Evolutionary conservation across 2,329 filamentous ascomycete species (phyloP).

Genomic region (Trichoderma guizhouense): DNA sequence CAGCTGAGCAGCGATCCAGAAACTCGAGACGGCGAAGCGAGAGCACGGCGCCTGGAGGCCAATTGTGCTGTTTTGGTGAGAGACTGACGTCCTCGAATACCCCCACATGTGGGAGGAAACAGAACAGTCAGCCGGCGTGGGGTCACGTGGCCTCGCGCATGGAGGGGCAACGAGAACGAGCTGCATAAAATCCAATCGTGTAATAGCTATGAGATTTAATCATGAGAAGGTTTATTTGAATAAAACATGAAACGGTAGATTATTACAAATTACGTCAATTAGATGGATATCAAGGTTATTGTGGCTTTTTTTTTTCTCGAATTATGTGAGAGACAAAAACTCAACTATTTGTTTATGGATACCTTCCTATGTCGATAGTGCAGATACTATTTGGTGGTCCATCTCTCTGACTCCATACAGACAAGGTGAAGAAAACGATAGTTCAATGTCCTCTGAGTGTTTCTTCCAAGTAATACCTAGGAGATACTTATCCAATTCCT

Average conservation of each 20-base stretch:
- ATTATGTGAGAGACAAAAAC: not conserved
- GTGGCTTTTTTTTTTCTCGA: not conserved
- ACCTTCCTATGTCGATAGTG: not conserved
- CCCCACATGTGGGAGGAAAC: constrained; percentile 13
- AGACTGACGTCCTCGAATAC: constrained; percentile 19
- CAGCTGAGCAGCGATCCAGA: constrained; percentile 16
- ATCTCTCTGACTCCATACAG: not conserved
- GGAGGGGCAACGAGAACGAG: not conserved
- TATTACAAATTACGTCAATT: not conserved
- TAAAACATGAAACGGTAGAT: not conserved
- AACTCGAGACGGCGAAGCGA: constrained; percentile 12
- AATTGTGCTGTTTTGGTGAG: constrained; percentile 13
- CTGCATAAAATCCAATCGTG: not conserved
- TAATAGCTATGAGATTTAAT: not conserved
- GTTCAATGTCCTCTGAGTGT: not conserved
- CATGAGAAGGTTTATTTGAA: not conserved
- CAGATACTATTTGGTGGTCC: not conserved
- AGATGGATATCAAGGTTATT: not conserved
- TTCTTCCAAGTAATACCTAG: not conserved
- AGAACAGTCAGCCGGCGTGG: constrained; percentile 14
- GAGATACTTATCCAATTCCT: not conserved
- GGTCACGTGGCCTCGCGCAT: constrained; percentile 12
- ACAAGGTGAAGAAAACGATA: not conserved
- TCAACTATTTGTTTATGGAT: not conserved
- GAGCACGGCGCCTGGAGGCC: constrained; percentile 8